Base-by-base conservation (phyloP, 2,329 filamentous ascomycete species). In the Exophiala sideris region DNA sequence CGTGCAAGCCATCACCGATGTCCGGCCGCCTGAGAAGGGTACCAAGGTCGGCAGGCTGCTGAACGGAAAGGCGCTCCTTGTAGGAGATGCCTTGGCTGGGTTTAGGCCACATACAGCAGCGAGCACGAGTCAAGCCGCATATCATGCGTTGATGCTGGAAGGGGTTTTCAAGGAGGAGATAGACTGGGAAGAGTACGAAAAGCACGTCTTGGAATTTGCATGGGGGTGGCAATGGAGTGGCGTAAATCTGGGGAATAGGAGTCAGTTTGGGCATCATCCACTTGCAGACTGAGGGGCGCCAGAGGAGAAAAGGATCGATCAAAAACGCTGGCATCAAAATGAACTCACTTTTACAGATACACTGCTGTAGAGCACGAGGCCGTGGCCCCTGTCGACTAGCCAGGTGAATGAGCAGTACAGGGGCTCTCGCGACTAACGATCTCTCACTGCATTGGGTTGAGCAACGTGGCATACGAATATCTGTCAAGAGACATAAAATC, bases 81-180 rank as follows among this genome's bases (percentile, higher is more conserved):
- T 75, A 2, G 74, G 74, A n/a, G 75, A 78, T 58, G 72, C 74
- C 1, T 56, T 77, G 1, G 72, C 74, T 0, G 70, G 71, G 0
- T 76, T 78, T 48, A 59, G 75, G 3, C 74, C 75, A 3, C 75
- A 77, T 58, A 72, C 73, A 2, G 74, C 73, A 4, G 68, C 70
- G 3, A 74, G 73, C 20, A 76, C 74, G 1, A 71, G 67, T 8
- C 74, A 77, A 56, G 68, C 68, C 10, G 69, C 69, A 1, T 62
- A 62, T 41, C 57, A 70, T 54, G 63, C 63, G 14, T 38, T 62
- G 52, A 44, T 51, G 48, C 39, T 65, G 24, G 53, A 62, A 34
- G 40, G 59, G 42, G 50, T 62, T n/a, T 64, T 66, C 48, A 42
- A 33, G 24, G 64, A 55, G 6, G 48, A 63, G 21, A 61, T 62